These are phyloP conservation scores for Venturia oleaginea DNA, from an alignment of 2,329 filamentous ascomycete species.

Conservation along the genomic window DNA sequence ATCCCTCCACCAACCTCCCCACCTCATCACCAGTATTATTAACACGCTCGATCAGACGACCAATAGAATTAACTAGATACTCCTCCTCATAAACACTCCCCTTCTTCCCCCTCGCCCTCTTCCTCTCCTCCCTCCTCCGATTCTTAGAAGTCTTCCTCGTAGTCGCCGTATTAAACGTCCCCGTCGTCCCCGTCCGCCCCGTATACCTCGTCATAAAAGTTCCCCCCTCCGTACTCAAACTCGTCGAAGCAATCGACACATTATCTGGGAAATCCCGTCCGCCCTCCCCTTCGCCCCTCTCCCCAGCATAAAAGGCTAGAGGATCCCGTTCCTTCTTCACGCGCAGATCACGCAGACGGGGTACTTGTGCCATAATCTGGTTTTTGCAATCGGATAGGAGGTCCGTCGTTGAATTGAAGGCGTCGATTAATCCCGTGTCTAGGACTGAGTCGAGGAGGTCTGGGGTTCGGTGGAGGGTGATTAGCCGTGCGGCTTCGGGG, in stretches of 20 bases:
- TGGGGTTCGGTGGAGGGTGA: conserved; percentile 50
- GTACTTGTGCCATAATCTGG: conserved; percentile 76
- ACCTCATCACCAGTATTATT: conserved; percentile 66
- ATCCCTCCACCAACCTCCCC: conserved; percentile 62
- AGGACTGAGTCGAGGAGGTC: conserved; percentile 60
- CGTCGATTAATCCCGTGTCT: conserved; percentile 71
- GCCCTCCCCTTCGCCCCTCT: conserved; percentile 30
- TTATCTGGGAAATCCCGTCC: conserved; percentile 78
- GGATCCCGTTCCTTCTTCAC: conserved; percentile 76
- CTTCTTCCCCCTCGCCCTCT: conserved; percentile 88
- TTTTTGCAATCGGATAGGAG: conserved; percentile 86
- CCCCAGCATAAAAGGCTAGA: conserved; percentile 78
- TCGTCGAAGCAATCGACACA: conserved; percentile 79
- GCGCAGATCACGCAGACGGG: conserved; percentile 74
- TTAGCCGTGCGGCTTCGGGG: conserved; percentile 75
- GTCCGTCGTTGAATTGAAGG: conserved; percentile 74
- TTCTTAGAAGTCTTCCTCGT: conserved; percentile 81
- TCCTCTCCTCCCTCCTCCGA: conserved; percentile 81
- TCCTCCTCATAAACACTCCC: conserved; percentile 97
- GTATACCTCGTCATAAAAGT: conserved; percentile 92
- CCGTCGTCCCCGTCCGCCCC: conserved; percentile 55
- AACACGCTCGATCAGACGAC: conserved; percentile 72
- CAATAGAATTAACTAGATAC: conserved; percentile 83
- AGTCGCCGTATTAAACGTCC: conserved; percentile 63
- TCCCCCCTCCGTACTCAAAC: conserved; percentile 65